Evolutionary conservation across 106 monocot species (phyloP).

Genomic region (Apostasia shenzhenica): DNA sequence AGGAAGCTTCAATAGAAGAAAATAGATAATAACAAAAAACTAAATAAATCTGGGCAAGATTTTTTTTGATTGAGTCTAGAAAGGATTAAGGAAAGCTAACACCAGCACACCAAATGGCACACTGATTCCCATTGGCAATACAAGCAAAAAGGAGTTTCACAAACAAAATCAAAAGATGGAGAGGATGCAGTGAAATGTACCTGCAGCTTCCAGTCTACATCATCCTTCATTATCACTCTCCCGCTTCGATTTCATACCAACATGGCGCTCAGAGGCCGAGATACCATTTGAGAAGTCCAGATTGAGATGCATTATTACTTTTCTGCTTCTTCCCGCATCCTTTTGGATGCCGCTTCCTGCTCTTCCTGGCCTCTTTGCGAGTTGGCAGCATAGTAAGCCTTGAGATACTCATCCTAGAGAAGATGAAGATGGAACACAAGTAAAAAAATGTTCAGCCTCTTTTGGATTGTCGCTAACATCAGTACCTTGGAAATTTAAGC

Average conservation of each 20-base stretch:
- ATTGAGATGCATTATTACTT: constrained; percentile 9
- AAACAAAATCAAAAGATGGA: neutral
- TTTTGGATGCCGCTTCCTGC: constrained; percentile 39
- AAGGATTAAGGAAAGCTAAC: no score
- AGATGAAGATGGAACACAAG: neutral
- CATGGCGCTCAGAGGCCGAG: constrained; percentile 38
- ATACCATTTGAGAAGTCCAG: constrained; percentile 21
- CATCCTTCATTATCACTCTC: constrained; percentile 65
- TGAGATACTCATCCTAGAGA: constrained; percentile 78
- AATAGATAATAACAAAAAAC: no score
- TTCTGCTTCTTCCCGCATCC: constrained; percentile 21
- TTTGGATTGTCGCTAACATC: no score
- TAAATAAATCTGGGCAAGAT: no score
- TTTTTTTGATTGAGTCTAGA: no score
- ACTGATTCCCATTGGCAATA: no score
- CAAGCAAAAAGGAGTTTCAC: neutral
- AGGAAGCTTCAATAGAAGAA: no score
- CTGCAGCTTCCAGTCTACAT: constrained; percentile 77
- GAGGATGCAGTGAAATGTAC: constrained; percentile 18
- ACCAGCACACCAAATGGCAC: no score
- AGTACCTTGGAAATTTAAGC: no score
- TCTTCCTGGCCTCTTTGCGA: constrained; percentile 54
- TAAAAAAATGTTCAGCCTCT: neutral
- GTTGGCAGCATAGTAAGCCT: constrained; percentile 81
- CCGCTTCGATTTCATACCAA: constrained; percentile 83